Conservation (phyloP, 2,329 filamentous ascomycete genomes). For the Scedosporium dehoogii region DNA sequence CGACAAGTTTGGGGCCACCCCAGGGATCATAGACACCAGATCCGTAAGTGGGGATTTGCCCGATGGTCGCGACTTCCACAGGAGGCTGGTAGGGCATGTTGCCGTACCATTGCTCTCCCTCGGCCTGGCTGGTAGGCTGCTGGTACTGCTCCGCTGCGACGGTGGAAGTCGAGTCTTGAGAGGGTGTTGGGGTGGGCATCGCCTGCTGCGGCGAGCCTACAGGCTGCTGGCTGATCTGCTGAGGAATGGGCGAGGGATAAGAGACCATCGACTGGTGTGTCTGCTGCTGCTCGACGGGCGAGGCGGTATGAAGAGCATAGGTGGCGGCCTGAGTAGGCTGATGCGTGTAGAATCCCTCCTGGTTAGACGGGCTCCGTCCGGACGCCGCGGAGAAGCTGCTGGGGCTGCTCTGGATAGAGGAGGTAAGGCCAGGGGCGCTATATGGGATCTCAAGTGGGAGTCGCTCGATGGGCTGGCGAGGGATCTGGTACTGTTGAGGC, state of each 20-base stretch:
- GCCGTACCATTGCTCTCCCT: conserved; percentile 43
- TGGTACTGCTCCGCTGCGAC: conserved; percentile 21
- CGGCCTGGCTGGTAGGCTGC: conserved; percentile 27
- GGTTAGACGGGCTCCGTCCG: conserved; percentile 40
- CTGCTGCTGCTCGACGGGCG: conserved; percentile 34
- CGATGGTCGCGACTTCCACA: conserved; percentile 41
- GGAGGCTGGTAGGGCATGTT: conserved; percentile 42
- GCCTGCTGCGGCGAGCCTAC: conserved; percentile 22
- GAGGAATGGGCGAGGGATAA: conserved; percentile 20
- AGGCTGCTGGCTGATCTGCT: conserved; percentile 27
- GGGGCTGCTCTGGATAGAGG: conserved; percentile 48
- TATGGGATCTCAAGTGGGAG: conserved; percentile 41
- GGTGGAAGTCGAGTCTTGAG: conserved; percentile 17
- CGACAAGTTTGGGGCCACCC: conserved; percentile 36
- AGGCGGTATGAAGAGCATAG: conserved; percentile 37
- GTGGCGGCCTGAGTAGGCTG: conserved; percentile 36
- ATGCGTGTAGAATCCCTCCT: conserved; percentile 49
- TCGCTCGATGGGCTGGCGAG: conserved; percentile 34
- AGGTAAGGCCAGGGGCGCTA: conserved; percentile 33
- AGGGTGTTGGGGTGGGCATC: conserved; percentile 20
- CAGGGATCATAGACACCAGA: conserved; percentile 43
- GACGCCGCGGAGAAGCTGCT: conserved; percentile 47
- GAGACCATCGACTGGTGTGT: conserved; percentile 28
- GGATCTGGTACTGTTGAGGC: conserved; percentile 40
- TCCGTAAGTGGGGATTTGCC: conserved; percentile 39